Evolutionary conservation across 495 filamentous ascomycete species (phyloP).

Genomic region (Neurospora sp.): DNA sequence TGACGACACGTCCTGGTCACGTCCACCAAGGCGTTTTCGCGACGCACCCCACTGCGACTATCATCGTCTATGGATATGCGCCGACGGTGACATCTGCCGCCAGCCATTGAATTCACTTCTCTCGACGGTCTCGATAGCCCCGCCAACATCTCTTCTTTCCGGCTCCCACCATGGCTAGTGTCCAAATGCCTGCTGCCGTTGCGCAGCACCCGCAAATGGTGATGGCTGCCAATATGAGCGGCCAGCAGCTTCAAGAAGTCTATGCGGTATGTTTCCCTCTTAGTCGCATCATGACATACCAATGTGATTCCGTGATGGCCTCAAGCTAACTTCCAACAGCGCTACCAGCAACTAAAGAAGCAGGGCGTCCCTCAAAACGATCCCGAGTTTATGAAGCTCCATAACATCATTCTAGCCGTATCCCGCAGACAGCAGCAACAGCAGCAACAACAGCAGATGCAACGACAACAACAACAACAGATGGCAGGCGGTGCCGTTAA

Average conservation of each 20-base stretch:
- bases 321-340: slow-evolving; percentile 42
- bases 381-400: slow-evolving; percentile 69
- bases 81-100: slow-evolving; percentile 9
- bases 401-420: slow-evolving; percentile 53
- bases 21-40: slow-evolving; percentile 3
- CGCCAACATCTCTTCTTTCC: not conserved
- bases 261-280: slow-evolving; percentile 39
- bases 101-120: slow-evolving; percentile 12
- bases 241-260: slow-evolving; percentile 52
- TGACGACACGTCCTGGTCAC: not conserved
- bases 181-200: slow-evolving; percentile 57
- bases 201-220: slow-evolving; percentile 45
- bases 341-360: slow-evolving; percentile 71
- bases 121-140: slow-evolving; percentile 8
- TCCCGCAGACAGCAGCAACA: slow-evolving; percentile 48
- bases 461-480: slow-evolving; percentile 27
- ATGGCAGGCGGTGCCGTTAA: slow-evolving; percentile 39
- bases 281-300: not conserved
- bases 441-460: slow-evolving; percentile 33
- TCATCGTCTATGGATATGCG: slow-evolving; percentile 29
- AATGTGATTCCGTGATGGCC: not conserved
- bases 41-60: slow-evolving; percentile 10
- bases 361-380: slow-evolving; percentile 62
- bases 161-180: slow-evolving; percentile 58
- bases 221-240: slow-evolving; percentile 46